These are phyloP conservation scores for Debaryomyces coudertii DNA, from an alignment of 1,139 yeast species.

Conservation along the genomic window DNA sequence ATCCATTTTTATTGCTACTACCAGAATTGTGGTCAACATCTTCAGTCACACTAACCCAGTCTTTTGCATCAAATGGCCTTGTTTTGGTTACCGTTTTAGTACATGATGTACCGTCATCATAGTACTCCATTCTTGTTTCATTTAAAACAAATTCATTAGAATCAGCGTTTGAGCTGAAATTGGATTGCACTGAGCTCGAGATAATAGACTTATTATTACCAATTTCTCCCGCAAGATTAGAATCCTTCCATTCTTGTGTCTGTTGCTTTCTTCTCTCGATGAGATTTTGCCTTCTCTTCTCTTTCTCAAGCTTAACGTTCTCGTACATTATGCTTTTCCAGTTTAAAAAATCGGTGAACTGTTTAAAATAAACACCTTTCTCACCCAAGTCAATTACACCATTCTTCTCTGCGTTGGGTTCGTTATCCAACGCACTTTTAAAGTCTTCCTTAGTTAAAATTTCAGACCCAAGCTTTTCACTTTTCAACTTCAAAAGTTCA, in stretches of 20 bases:
- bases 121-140: slow-evolving; percentile 55
- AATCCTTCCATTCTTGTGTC: background rate
- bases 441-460: slow-evolving; percentile 58
- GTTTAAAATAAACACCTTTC: slow-evolving; percentile 54
- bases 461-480: slow-evolving; percentile 25
- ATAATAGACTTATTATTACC: slow-evolving; percentile 33
- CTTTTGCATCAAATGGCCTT: slow-evolving; percentile 37
- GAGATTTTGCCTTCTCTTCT: slow-evolving; percentile 15
- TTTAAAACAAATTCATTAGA: slow-evolving; percentile 59
- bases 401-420: slow-evolving; percentile 15
- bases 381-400: slow-evolving; percentile 41
- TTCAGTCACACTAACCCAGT: slow-evolving; percentile 36
- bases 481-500: slow-evolving; percentile 34
- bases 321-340: slow-evolving; percentile 67
- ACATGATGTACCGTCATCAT: slow-evolving; percentile 64
- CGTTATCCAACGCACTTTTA: slow-evolving; percentile 24
- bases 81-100: slow-evolving; percentile 41
- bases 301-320: slow-evolving; percentile 34
- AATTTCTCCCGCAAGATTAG: background rate
- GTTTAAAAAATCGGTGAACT: slow-evolving; percentile 63
- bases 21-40: slow-evolving; percentile 15
- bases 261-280: slow-evolving; percentile 1
- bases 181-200: slow-evolving; percentile 53
- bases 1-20: slow-evolving; percentile 15
- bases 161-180: slow-evolving; percentile 50